Percentiles rank a stretch among this genome's conserved stretches.
Evolutionary conservation across 495 filamentous ascomycete species (phyloP).

Genomic region (Apodospora peruviana): DNA sequence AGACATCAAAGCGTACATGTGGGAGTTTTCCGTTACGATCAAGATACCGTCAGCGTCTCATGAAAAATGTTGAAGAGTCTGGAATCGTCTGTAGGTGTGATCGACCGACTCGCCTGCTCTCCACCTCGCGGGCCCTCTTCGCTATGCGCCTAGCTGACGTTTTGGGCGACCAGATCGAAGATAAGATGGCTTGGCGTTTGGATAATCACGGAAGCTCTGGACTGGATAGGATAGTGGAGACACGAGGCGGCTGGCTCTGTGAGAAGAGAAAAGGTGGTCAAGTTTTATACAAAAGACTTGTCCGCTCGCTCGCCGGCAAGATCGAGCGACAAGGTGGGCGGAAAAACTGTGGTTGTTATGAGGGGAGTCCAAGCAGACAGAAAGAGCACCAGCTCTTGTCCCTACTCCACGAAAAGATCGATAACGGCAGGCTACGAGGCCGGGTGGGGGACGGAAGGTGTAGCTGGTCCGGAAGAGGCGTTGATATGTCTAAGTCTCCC

Average conservation of each 20-base stretch:
- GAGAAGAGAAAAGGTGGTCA: constrained; percentile 11
- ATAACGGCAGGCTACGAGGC: neutral
- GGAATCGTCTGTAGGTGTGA: neutral
- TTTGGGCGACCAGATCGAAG: neutral
- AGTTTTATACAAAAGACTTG: constrained; percentile 16
- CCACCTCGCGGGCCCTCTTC: neutral
- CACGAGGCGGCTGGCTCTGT: constrained; percentile 19
- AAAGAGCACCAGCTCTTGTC: constrained; percentile 3
- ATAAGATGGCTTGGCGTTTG: neutral
- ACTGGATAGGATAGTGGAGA: neutral
- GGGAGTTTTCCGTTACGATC: constrained; percentile 2
- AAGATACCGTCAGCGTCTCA: constrained; percentile 1
- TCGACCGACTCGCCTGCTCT: neutral
- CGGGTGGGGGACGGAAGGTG: constrained; percentile 4
- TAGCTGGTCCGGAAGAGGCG: constrained; percentile 11
- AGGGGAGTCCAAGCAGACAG: constrained; percentile 3
- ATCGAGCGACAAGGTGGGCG: constrained; percentile 1
- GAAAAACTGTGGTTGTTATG: constrained; percentile 4
- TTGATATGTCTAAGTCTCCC: constrained; percentile 2
- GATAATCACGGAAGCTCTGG: neutral
- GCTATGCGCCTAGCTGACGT: neutral
- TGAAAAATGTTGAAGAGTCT: neutral
- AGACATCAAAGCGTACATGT: constrained; percentile 5
- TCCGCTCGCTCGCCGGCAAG: constrained; percentile 1
- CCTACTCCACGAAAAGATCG: constrained; percentile 5